Evolutionary conservation across 1,284 basidiomycete genomes (phyloP).

Genomic region (Chiua sp.): DNA sequence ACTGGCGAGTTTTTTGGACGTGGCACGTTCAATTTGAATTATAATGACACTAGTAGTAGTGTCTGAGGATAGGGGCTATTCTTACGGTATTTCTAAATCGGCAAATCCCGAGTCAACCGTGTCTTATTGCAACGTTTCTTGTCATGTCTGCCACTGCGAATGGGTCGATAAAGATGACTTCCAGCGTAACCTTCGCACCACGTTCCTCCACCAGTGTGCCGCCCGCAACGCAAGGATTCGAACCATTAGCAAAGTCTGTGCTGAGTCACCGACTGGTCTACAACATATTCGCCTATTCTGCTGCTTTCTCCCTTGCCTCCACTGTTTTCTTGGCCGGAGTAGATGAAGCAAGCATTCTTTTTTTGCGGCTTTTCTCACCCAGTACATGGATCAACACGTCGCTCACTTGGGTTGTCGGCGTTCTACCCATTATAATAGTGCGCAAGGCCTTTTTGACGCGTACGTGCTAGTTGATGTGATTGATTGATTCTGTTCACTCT

Average conservation of each 20-base stretch:
- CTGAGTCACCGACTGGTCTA: slow-evolving; percentile 60
- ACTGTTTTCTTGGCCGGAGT: slow-evolving; percentile 38
- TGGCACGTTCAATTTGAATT: too few species aligned
- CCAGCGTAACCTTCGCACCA: slow-evolving; percentile 43
- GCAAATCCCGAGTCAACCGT: background rate
- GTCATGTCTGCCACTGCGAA: slow-evolving; percentile 10
- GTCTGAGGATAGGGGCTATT: too few species aligned
- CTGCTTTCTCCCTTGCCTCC: slow-evolving; percentile 50
- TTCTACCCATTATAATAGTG: slow-evolving; percentile 57
- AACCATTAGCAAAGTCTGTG: slow-evolving; percentile 62
- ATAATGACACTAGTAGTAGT: too few species aligned
- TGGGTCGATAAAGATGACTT: slow-evolving; percentile 2
- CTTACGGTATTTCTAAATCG: too few species aligned
- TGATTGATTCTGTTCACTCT: slow-evolving; percentile 2
- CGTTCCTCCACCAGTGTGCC: slow-evolving; percentile 54
- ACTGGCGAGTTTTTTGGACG: too few species aligned
- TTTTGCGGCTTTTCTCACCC: slow-evolving; percentile 28
- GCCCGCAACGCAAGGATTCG: slow-evolving; percentile 55
- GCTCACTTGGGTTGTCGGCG: slow-evolving; percentile 43
- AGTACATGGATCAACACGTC: slow-evolving; percentile 37
- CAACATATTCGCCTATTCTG: slow-evolving; percentile 57
- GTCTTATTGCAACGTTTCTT: background rate
- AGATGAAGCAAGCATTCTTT: slow-evolving; percentile 15
- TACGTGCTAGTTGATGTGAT: slow-evolving; percentile 38
- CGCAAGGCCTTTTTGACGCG: slow-evolving; percentile 61